These are phyloP conservation scores for Rhizophora mangle DNA, from an alignment of 345 rosid genomes.

Conservation along the genomic window DNA sequence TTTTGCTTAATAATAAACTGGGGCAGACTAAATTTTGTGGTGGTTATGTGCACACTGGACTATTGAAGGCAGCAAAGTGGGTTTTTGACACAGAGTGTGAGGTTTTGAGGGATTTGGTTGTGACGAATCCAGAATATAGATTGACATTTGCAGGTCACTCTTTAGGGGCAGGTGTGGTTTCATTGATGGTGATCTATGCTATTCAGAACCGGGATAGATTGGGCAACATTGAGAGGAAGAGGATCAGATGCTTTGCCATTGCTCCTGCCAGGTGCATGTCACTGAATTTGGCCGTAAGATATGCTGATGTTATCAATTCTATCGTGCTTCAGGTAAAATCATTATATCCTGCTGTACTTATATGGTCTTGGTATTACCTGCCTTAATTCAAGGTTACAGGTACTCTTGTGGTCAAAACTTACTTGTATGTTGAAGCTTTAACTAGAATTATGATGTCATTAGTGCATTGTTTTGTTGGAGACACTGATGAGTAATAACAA, in stretches of 20 bases:
- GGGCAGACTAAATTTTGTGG: conserved; percentile 90
- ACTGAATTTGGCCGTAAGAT: conserved; percentile 85
- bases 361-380: neutral
- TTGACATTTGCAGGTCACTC: conserved; percentile 93
- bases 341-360: neutral
- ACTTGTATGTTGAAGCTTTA: neutral
- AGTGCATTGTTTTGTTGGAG: neutral
- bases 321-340: conserved; percentile 75
- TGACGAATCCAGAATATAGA: conserved; percentile 56
- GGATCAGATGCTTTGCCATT: conserved; percentile 75
- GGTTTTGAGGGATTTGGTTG: conserved; percentile 54
- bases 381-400: neutral
- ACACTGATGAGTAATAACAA: neutral
- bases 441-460: neutral
- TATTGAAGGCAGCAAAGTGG: conserved; percentile 79
- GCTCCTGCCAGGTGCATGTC: conserved; percentile 95
- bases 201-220: conserved; percentile 57
- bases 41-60: conserved; percentile 89
- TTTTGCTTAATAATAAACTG: conserved; percentile 78
- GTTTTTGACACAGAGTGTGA: conserved; percentile 63
- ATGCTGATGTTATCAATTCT: conserved; percentile 81
- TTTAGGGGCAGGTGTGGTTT: conserved; percentile 77
- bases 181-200: conserved; percentile 58
- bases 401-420: neutral
- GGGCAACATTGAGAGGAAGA: conserved; percentile 70